These are phyloP conservation scores for Barbatosphaeria neglecta DNA, from an alignment of 495 filamentous ascomycete genomes.

Conservation along the genomic window DNA sequence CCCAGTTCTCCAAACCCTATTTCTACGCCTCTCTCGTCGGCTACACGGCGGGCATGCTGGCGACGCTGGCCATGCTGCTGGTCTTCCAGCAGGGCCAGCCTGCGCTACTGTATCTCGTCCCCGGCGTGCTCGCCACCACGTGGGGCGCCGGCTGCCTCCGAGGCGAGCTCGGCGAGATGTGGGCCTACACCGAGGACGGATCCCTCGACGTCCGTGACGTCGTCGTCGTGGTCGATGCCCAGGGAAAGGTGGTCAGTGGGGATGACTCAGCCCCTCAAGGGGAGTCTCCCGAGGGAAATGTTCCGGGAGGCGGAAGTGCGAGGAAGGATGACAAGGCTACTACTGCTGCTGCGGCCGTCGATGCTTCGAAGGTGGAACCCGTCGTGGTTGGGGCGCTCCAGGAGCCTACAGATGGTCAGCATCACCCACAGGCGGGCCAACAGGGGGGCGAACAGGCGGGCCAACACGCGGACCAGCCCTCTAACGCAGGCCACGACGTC, in stretches of 20 bases:
- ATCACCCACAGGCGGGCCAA: not conserved
- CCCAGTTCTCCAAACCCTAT: conserved; percentile 71
- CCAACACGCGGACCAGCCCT: too few relatives aligned
- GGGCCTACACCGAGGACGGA: conserved; percentile 69
- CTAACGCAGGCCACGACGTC: conserved; percentile 8
- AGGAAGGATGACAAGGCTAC: not conserved
- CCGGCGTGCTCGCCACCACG: conserved; percentile 61
- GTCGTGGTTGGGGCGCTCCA: not conserved
- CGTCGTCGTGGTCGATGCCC: conserved; percentile 25
- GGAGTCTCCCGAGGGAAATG: too few relatives aligned
- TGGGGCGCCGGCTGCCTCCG: conserved; percentile 69
- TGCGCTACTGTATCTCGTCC: conserved; percentile 86
- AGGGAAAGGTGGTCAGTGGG: conserved; percentile 14
- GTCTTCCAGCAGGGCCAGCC: conserved; percentile 75
- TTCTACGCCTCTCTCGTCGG: conserved; percentile 71
- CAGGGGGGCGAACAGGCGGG: too few relatives aligned
- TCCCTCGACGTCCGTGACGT: conserved; percentile 35
- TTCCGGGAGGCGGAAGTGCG: not conserved
- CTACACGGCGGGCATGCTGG: conserved; percentile 68
- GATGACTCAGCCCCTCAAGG: not conserved
- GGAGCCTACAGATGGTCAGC: not conserved
- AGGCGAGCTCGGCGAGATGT: conserved; percentile 64
- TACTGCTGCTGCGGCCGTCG: not conserved
- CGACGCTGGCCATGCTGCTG: conserved; percentile 67
- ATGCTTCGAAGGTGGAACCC: not conserved